Base-by-base conservation (phyloP, 192 early-diverging fungal species). In the Jimgerdemannia lactiflua region DNA sequence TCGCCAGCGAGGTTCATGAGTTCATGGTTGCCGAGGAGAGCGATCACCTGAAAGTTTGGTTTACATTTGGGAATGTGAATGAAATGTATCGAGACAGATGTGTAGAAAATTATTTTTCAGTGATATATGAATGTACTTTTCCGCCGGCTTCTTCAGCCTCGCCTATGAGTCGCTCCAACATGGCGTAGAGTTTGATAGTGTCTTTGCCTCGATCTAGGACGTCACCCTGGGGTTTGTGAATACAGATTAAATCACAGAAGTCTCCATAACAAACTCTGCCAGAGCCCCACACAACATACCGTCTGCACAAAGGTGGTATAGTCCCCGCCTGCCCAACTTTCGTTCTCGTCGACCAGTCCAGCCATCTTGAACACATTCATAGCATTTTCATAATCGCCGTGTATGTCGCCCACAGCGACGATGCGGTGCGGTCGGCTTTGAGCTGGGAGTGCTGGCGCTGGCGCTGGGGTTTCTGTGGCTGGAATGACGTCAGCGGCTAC, bases 141-240 rank as follows among this genome's bases (percentile, higher is more conserved):
- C 87, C 86, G 20, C 88, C 89, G 2, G 76, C 78, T 39, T 78
- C 74, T 3, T 73, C 49, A 10, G 92, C 92, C 54, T 93, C 90
- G 11, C 82, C 77, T 70, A 83, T 74, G 14, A 94, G 78, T 39
- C 84, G 80, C 54, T 84, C 77, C 44, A 93, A 78, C 54, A 93
- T 76, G 9, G 86, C 77, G 78, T 93, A 94, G 6, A 94, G 69
- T 7, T 71, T 72, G 64, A 94, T 92, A 3, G 92, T 93, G 75
- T 94, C 92, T 0, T 86, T 80, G 18, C 93, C 92, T 43, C 93
- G 72, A 75, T 94, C 93, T 4, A 94, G 89, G 3, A 94, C 86
- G 78, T 94, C 93, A 6, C 92, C 92, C 86, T 90, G 72, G 44
- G 42, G 65, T 20, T 70, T 29, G 29, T 29, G 29, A 43, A 29